A percentile compares a stretch with the other conserved stretches of the same genome.
Conservation (phyloP, 1,284 basidiomycete species). For the Apiotrichum akiyoshidainum region DNA sequence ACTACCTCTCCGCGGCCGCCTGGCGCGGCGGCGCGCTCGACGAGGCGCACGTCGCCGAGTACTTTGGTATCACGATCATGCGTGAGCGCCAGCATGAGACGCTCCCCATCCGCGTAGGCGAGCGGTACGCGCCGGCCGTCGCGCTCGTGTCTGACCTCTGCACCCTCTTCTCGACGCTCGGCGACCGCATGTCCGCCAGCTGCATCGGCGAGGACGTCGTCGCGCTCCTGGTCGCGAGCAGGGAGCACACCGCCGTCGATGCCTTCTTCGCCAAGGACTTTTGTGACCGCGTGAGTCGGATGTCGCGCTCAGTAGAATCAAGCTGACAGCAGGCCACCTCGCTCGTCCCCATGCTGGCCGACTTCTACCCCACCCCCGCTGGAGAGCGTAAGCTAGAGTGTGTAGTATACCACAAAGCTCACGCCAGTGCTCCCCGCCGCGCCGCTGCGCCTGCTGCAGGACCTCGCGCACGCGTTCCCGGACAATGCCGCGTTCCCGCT, state of each 20-base stretch:
- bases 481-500: conserved; percentile 14
- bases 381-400: conserved; percentile 11
- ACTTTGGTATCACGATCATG: conserved; percentile 32
- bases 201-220: conserved; percentile 34
- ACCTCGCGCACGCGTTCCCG: conserved; percentile 25
- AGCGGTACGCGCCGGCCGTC: conserved; percentile 25
- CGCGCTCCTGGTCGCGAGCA: conserved; percentile 6
- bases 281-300: conserved; percentile 21
- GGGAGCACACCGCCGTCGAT: conserved; percentile 7
- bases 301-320: not conserved
- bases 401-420: not conserved
- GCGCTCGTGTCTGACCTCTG: conserved; percentile 21
- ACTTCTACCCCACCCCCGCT: conserved; percentile 14
- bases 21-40: conserved; percentile 24
- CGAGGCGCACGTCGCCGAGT: conserved; percentile 27
- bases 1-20: conserved; percentile 24
- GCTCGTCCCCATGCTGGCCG: conserved; percentile 15
- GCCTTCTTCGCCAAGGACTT: conserved; percentile 21
- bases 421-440: conserved; percentile 27
- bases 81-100: conserved; percentile 36
- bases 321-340: conserved; percentile 14
- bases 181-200: conserved; percentile 12
- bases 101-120: conserved; percentile 34
- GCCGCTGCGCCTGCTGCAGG: conserved; percentile 32
- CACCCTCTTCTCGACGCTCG: conserved; percentile 21